These are phyloP conservation scores for Coniophora puteana DNA, from an alignment of 1,284 basidiomycete genomes.

Conservation along the genomic window DNA sequence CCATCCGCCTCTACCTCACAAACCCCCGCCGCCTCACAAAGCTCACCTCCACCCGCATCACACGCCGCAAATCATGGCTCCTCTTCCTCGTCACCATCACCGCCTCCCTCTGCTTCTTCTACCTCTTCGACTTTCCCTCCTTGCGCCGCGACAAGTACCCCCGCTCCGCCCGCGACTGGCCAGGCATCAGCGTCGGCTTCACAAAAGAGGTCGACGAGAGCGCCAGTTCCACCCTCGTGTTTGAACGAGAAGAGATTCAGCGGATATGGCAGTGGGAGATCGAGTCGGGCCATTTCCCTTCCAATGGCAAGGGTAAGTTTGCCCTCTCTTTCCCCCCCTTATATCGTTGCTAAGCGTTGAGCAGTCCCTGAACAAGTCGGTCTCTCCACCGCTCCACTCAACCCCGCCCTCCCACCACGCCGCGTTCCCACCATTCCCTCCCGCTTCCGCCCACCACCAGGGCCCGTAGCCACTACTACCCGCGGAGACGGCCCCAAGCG, in stretches of 20 bases:
- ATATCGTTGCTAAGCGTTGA: constrained; percentile 5
- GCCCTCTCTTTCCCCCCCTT: constrained; percentile 7
- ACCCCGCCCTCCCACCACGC: constrained; percentile 62
- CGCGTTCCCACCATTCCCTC: constrained; percentile 34
- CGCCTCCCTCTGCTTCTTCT: constrained; percentile 57
- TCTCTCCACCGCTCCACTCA: constrained; percentile 48
- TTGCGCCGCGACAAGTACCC: constrained; percentile 46
- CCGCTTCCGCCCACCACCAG: constrained; percentile 35
- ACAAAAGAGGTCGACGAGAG: too few species aligned
- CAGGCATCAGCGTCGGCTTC: too few species aligned
- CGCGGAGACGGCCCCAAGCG: constrained; percentile 69
- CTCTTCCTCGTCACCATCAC: constrained; percentile 42
- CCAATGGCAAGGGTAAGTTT: constrained; percentile 60
- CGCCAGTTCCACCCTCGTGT: constrained; percentile 74
- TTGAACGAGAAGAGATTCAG: constrained; percentile 68
- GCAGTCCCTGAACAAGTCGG: constrained; percentile 70
- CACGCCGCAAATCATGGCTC: constrained; percentile 51
- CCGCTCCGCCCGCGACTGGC: constrained; percentile 58
- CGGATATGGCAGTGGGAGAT: constrained; percentile 92
- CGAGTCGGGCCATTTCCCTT: constrained; percentile 84
- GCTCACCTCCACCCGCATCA: too few species aligned
- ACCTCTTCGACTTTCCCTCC: constrained; percentile 50
- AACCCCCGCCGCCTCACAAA: constrained; percentile 58
- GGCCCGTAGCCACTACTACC: constrained; percentile 36
- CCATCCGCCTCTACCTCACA: constrained; percentile 48